phyloP scores from a whole-genome alignment of 2,329 filamentous ascomycete genomes.

The Beauveria scarabaeidicola region DNA sequence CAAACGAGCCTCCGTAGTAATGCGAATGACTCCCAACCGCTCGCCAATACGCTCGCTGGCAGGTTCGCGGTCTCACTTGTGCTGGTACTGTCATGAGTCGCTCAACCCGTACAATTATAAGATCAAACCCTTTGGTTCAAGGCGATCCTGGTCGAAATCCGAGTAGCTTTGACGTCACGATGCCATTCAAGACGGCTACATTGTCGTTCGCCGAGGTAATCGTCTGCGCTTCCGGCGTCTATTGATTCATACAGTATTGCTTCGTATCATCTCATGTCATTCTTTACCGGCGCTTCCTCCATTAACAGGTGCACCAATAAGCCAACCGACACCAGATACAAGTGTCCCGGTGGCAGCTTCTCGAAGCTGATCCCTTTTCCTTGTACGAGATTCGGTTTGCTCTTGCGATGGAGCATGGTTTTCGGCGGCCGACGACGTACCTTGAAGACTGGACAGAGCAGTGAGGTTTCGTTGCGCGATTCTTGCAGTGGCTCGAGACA shows the following conservation, averaged over 20 bases:
- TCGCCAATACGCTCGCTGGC: not conserved
- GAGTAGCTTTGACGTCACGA: not conserved
- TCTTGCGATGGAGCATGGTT: conserved; percentile 17
- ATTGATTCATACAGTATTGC: not conserved
- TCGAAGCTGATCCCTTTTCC: conserved; percentile 64
- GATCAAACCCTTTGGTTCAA: too few species aligned
- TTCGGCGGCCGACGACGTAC: conserved; percentile 20
- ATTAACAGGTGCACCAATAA: conserved; percentile 47
- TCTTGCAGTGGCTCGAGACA: conserved; percentile 52
- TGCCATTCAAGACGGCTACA: not conserved
- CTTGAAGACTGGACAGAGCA: conserved; percentile 43
- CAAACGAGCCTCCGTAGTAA: not conserved
- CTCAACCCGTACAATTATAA: not conserved
- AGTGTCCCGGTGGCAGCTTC: conserved; percentile 60
- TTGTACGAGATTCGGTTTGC: conserved; percentile 33
- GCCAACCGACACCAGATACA: conserved; percentile 59
- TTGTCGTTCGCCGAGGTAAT: not conserved
- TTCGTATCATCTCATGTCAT: not conserved
- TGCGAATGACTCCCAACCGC: not conserved
- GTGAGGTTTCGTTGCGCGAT: conserved; percentile 51
- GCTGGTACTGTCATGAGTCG: not conserved
- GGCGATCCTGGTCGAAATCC: not conserved
- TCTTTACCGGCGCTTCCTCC: conserved; percentile 12
- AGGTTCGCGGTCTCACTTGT: not conserved
- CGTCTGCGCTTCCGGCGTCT: not conserved